phyloP scores from a whole-genome alignment of 2,329 filamentous ascomycete species.

The Aureobasidium sp. region DNA sequence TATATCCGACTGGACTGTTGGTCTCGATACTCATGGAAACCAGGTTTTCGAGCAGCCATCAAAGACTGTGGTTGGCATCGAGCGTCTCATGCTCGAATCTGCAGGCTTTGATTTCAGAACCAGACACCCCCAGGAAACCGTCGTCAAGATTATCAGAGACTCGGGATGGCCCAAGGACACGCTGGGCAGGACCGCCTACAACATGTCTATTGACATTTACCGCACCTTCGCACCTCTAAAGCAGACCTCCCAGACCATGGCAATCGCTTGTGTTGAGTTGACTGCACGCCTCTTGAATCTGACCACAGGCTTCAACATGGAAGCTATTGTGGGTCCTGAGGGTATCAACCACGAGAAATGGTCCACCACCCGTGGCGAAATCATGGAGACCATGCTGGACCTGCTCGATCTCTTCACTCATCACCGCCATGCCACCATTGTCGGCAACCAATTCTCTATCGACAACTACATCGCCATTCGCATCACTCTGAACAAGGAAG shows the following conservation, averaged over 20 bases:
- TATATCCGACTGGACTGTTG: not conserved
- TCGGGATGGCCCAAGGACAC: slow-evolving; percentile 20
- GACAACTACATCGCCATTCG: slow-evolving; percentile 79
- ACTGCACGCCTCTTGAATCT: slow-evolving; percentile 56
- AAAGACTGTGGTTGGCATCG: slow-evolving; percentile 78
- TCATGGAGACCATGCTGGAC: slow-evolving; percentile 77
- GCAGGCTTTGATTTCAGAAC: slow-evolving; percentile 91
- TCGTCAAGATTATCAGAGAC: slow-evolving; percentile 60
- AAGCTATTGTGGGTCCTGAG: slow-evolving; percentile 38
- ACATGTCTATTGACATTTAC: slow-evolving; percentile 82
- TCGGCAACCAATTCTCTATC: slow-evolving; percentile 65
- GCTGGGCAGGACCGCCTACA: slow-evolving; percentile 65
- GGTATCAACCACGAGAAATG: slow-evolving; percentile 42
- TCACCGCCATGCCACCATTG: slow-evolving; percentile 64
- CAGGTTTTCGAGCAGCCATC: slow-evolving; percentile 74
- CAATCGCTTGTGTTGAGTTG: slow-evolving; percentile 73
- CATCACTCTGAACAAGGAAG: slow-evolving; percentile 77
- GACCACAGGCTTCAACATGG: slow-evolving; percentile 42
- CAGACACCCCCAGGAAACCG: slow-evolving; percentile 75
- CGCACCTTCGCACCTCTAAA: slow-evolving; percentile 90
- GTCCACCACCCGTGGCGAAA: slow-evolving; percentile 38
- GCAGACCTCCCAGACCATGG: slow-evolving; percentile 78
- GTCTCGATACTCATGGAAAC: slow-evolving; percentile 5
- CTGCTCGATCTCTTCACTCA: slow-evolving; percentile 89
- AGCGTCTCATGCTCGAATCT: slow-evolving; percentile 86